These are phyloP conservation scores for Debaryomyces singareniensis DNA, from an alignment of 1,139 yeast species.

Conservation along the genomic window DNA sequence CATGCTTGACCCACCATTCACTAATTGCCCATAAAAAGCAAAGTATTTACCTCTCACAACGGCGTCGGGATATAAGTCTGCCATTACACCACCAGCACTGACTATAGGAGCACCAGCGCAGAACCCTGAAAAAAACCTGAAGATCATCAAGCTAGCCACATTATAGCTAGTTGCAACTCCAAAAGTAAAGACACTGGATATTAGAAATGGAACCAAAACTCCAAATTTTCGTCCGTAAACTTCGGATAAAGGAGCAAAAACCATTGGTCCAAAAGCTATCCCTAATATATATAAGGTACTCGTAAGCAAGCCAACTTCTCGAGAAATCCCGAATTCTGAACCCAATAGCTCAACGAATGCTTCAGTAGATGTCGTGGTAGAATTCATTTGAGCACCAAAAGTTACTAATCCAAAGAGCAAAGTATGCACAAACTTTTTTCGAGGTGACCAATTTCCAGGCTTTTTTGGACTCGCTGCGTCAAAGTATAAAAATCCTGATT, in stretches of 20 bases:
- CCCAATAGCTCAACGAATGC: constrained; percentile 1
- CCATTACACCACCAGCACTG: constrained; percentile 5
- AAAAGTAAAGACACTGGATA: constrained; percentile 3
- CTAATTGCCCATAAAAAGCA: constrained; percentile 56
- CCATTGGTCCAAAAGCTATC: constrained; percentile 5
- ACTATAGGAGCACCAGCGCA: constrained; percentile 5
- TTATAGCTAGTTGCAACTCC: constrained; percentile 4
- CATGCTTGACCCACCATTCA: constrained; percentile 68
- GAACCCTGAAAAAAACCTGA: constrained; percentile 5
- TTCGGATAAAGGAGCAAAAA: constrained; percentile 6
- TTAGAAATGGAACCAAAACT: constrained; percentile 3
- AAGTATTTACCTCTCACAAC: constrained; percentile 64
- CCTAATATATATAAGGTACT: constrained; percentile 5
- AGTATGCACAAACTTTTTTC: constrained; percentile 3
- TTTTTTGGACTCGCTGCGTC: too few species aligned
- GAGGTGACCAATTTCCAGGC: constrained; percentile 3
- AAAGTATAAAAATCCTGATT: too few species aligned
- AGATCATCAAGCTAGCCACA: constrained; percentile 3
- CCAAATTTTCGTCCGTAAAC: constrained; percentile 4
- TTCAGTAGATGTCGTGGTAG: constrained; percentile 5
- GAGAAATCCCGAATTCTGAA: constrained; percentile 3
- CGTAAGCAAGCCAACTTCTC: constrained; percentile 4
- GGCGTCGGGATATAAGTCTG: constrained; percentile 32
- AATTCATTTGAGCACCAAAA: constrained; percentile 3
- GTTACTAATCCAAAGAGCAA: constrained; percentile 1